Conservation (phyloP, 495 filamentous ascomycete species). For the Wilcoxina mikolae region DNA sequence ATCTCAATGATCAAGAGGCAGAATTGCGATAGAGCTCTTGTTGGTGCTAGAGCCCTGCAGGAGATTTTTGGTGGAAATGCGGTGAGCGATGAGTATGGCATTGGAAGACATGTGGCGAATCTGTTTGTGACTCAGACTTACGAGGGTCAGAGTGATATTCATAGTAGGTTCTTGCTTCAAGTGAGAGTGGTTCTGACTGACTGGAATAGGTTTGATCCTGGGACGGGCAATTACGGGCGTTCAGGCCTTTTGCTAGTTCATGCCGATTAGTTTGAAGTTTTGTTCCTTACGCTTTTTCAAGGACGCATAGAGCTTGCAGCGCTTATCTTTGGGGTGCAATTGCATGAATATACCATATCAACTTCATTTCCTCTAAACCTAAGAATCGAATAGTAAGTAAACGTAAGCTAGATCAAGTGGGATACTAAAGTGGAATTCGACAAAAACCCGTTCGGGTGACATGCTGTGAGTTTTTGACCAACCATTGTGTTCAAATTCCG, state of each 20-base stretch:
- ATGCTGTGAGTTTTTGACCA: no score
- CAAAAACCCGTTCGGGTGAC: no score
- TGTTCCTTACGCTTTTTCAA: no score
- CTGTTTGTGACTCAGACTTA: slow-evolving; percentile 96
- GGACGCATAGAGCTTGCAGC: no score
- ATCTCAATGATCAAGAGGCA: slow-evolving; percentile 97
- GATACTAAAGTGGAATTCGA: no score
- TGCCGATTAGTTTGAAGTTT: no score
- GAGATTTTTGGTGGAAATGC: slow-evolving; percentile 97
- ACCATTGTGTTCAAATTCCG: no score
- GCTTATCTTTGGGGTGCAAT: no score
- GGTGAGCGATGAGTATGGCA: slow-evolving; percentile 88
- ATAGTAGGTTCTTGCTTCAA: slow-evolving; percentile 44
- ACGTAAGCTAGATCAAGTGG: no score
- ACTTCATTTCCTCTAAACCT: no score
- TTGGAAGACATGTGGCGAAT: slow-evolving; percentile 90
- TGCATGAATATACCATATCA: no score
- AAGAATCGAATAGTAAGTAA: no score
- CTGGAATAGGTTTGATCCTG: slow-evolving; percentile 40
- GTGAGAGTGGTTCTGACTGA: slow-evolving; percentile 16
- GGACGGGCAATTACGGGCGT: slow-evolving; percentile 47
- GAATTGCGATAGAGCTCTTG: slow-evolving; percentile 84
- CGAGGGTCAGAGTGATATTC: slow-evolving; percentile 93
- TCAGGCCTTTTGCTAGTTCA: slow-evolving; percentile 40
- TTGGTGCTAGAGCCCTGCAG: slow-evolving; percentile 69